Evolutionary conservation across 2,329 filamentous ascomycete species (phyloP).

Genomic region (Polychaeton citri): DNA sequence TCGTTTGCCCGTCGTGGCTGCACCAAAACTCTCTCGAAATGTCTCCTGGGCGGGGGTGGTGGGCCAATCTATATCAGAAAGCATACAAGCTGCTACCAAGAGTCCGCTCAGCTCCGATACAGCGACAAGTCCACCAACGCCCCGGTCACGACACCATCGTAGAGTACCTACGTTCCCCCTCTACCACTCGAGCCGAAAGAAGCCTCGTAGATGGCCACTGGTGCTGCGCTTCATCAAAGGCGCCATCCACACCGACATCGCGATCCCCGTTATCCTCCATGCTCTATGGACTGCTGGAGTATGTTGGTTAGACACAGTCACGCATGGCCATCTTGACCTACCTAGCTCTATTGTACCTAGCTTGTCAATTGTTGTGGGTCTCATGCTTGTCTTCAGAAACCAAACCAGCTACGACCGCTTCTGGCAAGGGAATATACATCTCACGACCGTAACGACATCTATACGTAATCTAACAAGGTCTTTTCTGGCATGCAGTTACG

Average conservation of each 20-base stretch:
- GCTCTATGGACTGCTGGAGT: constrained; percentile 45
- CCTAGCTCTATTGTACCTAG: constrained; percentile 49
- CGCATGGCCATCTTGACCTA: constrained; percentile 36
- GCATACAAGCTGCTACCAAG: neutral
- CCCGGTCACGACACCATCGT: constrained; percentile 1
- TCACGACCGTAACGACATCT: constrained; percentile 43
- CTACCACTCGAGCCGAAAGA: constrained; percentile 31
- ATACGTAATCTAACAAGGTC: constrained; percentile 47
- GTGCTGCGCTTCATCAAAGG: constrained; percentile 53
- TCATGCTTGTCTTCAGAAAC: constrained; percentile 57
- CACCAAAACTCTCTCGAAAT: neutral
- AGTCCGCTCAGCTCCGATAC: neutral
- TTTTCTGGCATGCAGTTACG: constrained; percentile 36
- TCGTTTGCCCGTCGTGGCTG: neutral
- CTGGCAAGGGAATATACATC: constrained; percentile 37
- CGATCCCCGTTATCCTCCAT: constrained; percentile 44
- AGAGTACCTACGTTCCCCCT: constrained; percentile 28
- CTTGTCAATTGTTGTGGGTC: constrained; percentile 51
- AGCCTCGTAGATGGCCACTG: constrained; percentile 45
- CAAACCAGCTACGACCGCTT: constrained; percentile 51
- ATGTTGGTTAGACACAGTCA: constrained; percentile 39
- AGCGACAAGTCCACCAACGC: neutral
- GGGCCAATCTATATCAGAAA: neutral
- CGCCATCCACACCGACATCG: constrained; percentile 46
- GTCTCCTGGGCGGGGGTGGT: neutral